Conservation (phyloP, 768 basidiomycete genomes). For the Tylopilus sp. region DNA sequence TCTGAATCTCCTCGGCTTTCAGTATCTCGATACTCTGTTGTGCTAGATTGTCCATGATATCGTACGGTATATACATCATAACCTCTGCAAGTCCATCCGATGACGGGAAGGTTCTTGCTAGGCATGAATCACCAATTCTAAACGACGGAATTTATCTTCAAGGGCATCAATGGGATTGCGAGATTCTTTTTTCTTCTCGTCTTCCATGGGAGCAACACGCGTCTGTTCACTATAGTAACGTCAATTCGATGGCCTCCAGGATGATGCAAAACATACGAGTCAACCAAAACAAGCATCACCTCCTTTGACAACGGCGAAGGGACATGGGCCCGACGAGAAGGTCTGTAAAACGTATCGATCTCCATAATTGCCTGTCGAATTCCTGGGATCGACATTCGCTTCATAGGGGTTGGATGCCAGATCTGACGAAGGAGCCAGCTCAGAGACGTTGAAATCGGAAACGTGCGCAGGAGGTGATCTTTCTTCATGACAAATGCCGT, state of each 20-base stretch:
- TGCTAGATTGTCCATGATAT: neutral
- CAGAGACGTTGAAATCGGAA: constrained; percentile 10
- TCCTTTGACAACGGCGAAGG: neutral
- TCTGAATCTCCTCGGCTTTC: no score
- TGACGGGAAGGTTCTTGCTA: neutral
- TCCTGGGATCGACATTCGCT: constrained; percentile 16
- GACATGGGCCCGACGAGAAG: neutral
- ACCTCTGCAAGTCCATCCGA: neutral
- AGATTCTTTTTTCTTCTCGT: neutral
- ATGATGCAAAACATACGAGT: constrained; percentile 11
- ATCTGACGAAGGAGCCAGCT: constrained; percentile 9
- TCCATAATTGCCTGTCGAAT: constrained; percentile 13
- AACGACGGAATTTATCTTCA: neutral
- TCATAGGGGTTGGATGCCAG: constrained; percentile 12
- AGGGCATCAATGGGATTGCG: neutral
- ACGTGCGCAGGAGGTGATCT: constrained; percentile 1
- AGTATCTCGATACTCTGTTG: no score
- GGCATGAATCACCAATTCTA: neutral
- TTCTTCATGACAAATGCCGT: neutral
- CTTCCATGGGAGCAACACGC: neutral
- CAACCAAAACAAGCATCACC: neutral
- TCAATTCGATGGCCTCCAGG: neutral
- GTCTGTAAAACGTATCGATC: constrained; percentile 15
- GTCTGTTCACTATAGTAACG: constrained; percentile 9
- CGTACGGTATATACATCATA: neutral